Evolutionary conservation across 345 rosid genomes (phyloP).

Genomic region (Rhodamnia argentea): DNA sequence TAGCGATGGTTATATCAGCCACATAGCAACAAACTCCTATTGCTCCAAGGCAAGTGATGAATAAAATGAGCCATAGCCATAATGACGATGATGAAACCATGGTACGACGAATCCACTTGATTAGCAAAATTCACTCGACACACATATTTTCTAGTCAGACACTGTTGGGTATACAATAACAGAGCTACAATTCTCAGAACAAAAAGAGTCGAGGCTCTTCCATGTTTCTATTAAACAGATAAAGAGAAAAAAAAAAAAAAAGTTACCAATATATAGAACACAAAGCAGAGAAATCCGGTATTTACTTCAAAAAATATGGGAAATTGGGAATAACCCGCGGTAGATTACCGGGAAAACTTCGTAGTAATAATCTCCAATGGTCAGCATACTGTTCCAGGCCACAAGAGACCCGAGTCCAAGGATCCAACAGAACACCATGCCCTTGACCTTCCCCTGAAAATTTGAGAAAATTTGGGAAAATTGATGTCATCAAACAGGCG

Average conservation of each 20-base stretch:
- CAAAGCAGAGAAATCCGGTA: background rate
- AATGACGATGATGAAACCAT: background rate
- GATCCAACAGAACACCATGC: constrained; percentile 55
- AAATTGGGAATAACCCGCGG: background rate
- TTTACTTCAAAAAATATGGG: background rate
- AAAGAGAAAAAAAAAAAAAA: background rate
- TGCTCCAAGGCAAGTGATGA: background rate
- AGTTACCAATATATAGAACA: background rate
- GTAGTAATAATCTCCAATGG: constrained; percentile 71
- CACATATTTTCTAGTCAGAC: background rate
- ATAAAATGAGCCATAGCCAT: background rate
- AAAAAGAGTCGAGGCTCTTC: background rate
- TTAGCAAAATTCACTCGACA: background rate
- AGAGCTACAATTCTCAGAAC: background rate
- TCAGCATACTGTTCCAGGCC: constrained; percentile 80
- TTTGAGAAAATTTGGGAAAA: background rate
- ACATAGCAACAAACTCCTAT: background rate
- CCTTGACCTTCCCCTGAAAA: constrained; percentile 53
- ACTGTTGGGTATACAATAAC: background rate
- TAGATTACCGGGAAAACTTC: constrained; percentile 43
- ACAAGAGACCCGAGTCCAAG: constrained; percentile 71
- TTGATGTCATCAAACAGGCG: background rate
- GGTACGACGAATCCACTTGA: background rate
- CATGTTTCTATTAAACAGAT: background rate
- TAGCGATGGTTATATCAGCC: background rate